Evolutionary conservation across 169 alveolate genomes (phyloP).

Genomic region (Cryptosporidium sp.): DNA sequence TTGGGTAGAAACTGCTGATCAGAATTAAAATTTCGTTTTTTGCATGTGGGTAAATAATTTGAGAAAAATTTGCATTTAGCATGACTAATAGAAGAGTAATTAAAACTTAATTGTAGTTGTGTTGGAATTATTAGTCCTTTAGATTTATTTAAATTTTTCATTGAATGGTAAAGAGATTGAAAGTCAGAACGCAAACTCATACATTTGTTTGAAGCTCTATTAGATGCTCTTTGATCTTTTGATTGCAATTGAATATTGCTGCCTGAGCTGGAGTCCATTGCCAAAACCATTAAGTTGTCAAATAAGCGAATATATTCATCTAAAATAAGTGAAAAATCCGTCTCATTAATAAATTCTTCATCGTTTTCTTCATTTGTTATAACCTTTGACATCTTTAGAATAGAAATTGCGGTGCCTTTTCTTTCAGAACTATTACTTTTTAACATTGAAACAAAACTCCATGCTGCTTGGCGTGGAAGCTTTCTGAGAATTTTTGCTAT

Average conservation of each 20-base stretch:
- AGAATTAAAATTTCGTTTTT: neutral
- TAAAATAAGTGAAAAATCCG: constrained; percentile 23
- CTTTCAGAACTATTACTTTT: constrained; percentile 62
- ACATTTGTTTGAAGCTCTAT: constrained; percentile 28
- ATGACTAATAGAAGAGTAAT: neutral
- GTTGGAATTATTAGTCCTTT: constrained; percentile 54
- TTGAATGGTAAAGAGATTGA: constrained; percentile 63
- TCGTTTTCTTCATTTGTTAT: neutral
- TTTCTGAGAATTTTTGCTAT: constrained; percentile 77
- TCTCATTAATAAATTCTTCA: neutral
- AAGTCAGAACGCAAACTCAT: constrained; percentile 68
- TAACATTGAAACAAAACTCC: constrained; percentile 80
- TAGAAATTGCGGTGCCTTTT: constrained; percentile 55
- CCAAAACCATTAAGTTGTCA: constrained; percentile 64
- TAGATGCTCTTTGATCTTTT: constrained; percentile 10
- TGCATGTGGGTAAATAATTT: neutral
- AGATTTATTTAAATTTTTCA: constrained; percentile 46
- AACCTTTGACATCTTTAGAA: constrained; percentile 73
- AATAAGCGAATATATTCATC: constrained; percentile 65
- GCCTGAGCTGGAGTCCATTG: constrained; percentile 72
- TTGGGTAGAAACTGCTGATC: constrained; percentile 21
- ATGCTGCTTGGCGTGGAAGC: constrained; percentile 81
- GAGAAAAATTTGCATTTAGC: constrained; percentile 8
- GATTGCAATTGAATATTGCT: neutral
- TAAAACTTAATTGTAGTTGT: constrained; percentile 33